Evolutionary conservation across 2,329 filamentous ascomycete genomes (phyloP).

Genomic region (Colletotrichum paranaense): DNA sequence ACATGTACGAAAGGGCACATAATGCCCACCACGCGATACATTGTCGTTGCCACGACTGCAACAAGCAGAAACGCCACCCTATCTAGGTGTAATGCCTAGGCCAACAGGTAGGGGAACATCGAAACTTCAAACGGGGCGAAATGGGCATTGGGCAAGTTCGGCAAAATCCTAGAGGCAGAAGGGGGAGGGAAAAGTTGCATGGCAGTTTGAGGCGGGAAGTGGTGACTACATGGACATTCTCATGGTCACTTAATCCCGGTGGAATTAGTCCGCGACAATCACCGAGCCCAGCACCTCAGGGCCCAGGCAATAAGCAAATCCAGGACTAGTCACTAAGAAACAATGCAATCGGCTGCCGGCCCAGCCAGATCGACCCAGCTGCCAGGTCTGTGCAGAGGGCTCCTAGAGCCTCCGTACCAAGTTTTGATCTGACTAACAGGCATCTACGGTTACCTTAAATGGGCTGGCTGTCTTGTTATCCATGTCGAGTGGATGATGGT

Average conservation of each 20-base stretch:
- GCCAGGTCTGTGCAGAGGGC: constrained; percentile 15
- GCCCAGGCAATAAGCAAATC: not conserved
- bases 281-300: constrained; percentile 13
- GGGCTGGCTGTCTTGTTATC: too few species aligned
- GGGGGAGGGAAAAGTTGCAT: constrained; percentile 1
- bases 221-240: constrained; percentile 14
- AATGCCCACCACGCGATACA: not conserved
- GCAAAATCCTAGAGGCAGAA: not conserved
- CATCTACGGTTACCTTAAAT: not conserved
- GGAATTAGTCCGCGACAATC: constrained; percentile 17
- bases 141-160: constrained; percentile 4
- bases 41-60: not conserved
- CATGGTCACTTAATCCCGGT: not conserved
- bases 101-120: not conserved
- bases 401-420: not conserved
- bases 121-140: not conserved
- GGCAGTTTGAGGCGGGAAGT: constrained; percentile 26
- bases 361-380: constrained; percentile 17
- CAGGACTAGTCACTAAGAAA: not conserved
- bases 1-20: not conserved
- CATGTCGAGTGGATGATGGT: not conserved
- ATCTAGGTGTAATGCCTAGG: not conserved
- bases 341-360: constrained; percentile 11
- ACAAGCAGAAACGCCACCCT: not conserved
- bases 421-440: too few species aligned